These are phyloP conservation scores for Exophiala calicioides DNA, from an alignment of 2,329 filamentous ascomycete species.

Conservation along the genomic window DNA sequence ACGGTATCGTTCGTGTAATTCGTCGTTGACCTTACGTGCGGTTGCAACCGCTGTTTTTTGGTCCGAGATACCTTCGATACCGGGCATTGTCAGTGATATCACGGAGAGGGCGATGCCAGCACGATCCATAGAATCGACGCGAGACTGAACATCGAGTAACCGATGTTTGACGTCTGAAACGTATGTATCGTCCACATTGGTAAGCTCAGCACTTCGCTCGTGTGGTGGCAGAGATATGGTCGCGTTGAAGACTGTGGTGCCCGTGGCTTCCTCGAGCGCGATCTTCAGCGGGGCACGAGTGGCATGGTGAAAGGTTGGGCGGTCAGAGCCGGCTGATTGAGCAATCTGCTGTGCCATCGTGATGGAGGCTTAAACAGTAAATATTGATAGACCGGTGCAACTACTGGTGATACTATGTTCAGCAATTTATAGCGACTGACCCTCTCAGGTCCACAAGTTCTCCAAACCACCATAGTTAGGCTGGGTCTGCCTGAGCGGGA, in stretches of 20 bases:
- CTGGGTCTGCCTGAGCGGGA: too few species aligned
- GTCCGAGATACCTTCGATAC: conserved; percentile 5
- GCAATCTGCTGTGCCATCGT: too few species aligned
- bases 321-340: too few species aligned
- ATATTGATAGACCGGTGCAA: too few species aligned
- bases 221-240: neutral
- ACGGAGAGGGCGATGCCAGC: conserved; percentile 5
- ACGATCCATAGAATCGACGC: conserved; percentile 5
- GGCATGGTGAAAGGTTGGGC: too few species aligned
- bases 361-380: too few species aligned
- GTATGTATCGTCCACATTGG: neutral
- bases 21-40: conserved; percentile 4
- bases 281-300: too few species aligned
- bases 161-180: too few species aligned
- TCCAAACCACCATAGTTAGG: too few species aligned
- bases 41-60: neutral
- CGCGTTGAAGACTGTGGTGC: neutral
- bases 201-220: neutral
- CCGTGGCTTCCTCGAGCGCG: neutral
- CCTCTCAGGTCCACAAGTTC: too few species aligned
- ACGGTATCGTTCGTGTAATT: conserved; percentile 1
- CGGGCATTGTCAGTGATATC: conserved; percentile 7
- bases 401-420: too few species aligned
- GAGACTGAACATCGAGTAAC: conserved; percentile 3
- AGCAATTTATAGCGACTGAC: too few species aligned